These are phyloP conservation scores for Curvularia hawaiiensis DNA, from an alignment of 2,329 filamentous ascomycete genomes.

Conservation along the genomic window DNA sequence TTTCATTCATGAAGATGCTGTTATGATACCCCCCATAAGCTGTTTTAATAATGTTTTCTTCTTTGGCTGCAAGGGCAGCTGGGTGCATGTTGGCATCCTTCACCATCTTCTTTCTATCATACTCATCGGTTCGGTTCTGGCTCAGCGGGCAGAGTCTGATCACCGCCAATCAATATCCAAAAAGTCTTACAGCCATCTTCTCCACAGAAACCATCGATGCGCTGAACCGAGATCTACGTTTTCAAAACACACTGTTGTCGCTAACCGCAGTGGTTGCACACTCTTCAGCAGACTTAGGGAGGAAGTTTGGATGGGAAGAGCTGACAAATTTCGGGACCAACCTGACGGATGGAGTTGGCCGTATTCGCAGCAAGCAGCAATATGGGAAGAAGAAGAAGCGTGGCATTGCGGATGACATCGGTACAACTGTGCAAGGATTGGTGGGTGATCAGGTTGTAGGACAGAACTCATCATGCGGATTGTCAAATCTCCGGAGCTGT, in stretches of 20 bases:
- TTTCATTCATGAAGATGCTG: conserved; percentile 10
- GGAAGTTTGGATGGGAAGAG: conserved; percentile 14
- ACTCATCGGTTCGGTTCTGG: conserved; percentile 21
- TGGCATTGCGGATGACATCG: conserved; percentile 18
- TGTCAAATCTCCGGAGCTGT: conserved; percentile 18
- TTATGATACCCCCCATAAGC: conserved; percentile 13
- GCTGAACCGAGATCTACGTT: conserved; percentile 28
- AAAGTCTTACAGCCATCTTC: conserved; percentile 20
- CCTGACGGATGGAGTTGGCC: conserved; percentile 23
- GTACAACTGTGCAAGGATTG: conserved; percentile 9
- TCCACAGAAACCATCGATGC: conserved; percentile 31
- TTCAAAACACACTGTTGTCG: conserved; percentile 29
- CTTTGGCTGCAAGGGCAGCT: conserved; percentile 27
- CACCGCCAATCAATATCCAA: conserved; percentile 2
- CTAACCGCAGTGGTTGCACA: conserved; percentile 30
- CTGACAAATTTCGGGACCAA: conserved; percentile 25
- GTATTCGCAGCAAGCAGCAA: conserved; percentile 13
- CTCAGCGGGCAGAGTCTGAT: conserved; percentile 16
- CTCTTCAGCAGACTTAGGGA: conserved; percentile 27
- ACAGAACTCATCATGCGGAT: conserved; percentile 19
- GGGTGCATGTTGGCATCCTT: conserved; percentile 33
- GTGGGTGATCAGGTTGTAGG: conserved; percentile 5
- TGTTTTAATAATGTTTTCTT: conserved; percentile 36
- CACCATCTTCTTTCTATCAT: conserved; percentile 23
- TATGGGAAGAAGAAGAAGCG: conserved; percentile 9